Conservation (phyloP, 2,329 filamentous ascomycete genomes). For the Penicillium decumbens region DNA sequence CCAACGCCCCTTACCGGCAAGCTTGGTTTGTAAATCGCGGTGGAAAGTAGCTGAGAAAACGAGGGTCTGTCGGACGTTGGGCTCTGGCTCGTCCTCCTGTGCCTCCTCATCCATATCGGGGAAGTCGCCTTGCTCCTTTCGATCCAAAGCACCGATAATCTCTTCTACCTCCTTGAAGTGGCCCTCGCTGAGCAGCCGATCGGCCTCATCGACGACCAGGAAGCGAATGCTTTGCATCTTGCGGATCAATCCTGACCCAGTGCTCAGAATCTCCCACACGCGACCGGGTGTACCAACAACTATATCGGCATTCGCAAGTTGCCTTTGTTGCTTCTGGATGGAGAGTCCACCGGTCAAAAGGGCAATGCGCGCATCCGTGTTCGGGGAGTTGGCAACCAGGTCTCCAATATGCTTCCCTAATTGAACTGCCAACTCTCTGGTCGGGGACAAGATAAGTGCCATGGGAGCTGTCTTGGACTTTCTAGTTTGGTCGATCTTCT, state of each 20-base stretch:
- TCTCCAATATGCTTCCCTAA: constrained; percentile 75
- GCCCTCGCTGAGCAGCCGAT: constrained; percentile 83
- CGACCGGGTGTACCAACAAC: constrained; percentile 90
- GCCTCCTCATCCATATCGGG: constrained; percentile 27
- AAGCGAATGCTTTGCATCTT: constrained; percentile 72
- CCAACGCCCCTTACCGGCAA: constrained; percentile 69
- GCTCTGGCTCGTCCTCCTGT: constrained; percentile 43
- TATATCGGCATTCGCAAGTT: constrained; percentile 78
- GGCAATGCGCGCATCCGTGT: constrained; percentile 60
- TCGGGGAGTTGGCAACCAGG: constrained; percentile 64
- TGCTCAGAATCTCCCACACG: constrained; percentile 87
- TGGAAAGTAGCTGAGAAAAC: constrained; percentile 97
- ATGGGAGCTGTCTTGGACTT: constrained; percentile 51
- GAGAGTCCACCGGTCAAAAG: constrained; percentile 89
- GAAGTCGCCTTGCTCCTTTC: constrained; percentile 46
- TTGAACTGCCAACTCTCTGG: constrained; percentile 89
- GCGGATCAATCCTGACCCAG: constrained; percentile 63
- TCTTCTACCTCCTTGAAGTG: constrained; percentile 93
- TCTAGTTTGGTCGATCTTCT: constrained; percentile 38
- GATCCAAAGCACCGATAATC: constrained; percentile 75
- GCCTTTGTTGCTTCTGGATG: constrained; percentile 87
- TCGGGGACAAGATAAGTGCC: constrained; percentile 82
- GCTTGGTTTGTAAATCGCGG: constrained; percentile 82
- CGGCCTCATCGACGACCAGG: constrained; percentile 89
- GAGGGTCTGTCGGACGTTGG: constrained; percentile 66